Evolutionary conservation across 2,329 filamentous ascomycete species (phyloP).

Genomic region (Neurospora sp.): DNA sequence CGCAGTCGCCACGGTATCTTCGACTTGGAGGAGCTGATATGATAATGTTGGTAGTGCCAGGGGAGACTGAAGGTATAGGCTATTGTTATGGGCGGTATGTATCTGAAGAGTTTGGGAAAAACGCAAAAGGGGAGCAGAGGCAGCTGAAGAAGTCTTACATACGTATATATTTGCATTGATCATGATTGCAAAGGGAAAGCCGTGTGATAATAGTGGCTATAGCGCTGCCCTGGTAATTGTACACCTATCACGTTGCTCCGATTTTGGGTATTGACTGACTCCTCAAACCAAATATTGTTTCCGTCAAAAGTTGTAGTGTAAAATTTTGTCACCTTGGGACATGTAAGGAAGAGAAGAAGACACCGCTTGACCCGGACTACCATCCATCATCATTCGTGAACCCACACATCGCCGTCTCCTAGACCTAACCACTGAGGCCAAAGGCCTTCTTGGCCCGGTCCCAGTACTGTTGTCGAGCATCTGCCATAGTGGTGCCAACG

Average conservation of each 20-base stretch:
- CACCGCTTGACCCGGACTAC: background rate
- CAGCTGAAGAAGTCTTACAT: background rate
- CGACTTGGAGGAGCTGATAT: conserved; percentile 11
- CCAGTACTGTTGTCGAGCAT: conserved; percentile 30
- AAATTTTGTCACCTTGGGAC: background rate
- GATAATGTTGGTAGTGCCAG: background rate
- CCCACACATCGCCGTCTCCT: background rate
- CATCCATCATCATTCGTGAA: background rate
- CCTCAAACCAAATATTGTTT: background rate
- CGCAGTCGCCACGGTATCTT: conserved; percentile 13
- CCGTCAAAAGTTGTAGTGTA: background rate
- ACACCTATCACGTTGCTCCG: background rate
- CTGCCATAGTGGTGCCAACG: conserved; percentile 27
- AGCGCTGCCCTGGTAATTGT: background rate
- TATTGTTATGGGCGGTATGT: background rate
- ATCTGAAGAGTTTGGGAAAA: background rate
- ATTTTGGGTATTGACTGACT: background rate
- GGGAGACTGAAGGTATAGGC: background rate
- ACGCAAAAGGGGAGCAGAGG: background rate
- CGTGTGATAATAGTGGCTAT: background rate
- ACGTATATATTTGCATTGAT: background rate
- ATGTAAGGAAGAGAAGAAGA: background rate
- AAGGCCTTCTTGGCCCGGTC: conserved; percentile 38
- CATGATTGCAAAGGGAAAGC: background rate
- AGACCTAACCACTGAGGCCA: conserved; percentile 18